Evolutionary conservation across 2,329 filamentous ascomycete genomes (phyloP), one percentile per base, ranked within the genome.

Genomic region (Teratosphaeria viscida): DNA sequence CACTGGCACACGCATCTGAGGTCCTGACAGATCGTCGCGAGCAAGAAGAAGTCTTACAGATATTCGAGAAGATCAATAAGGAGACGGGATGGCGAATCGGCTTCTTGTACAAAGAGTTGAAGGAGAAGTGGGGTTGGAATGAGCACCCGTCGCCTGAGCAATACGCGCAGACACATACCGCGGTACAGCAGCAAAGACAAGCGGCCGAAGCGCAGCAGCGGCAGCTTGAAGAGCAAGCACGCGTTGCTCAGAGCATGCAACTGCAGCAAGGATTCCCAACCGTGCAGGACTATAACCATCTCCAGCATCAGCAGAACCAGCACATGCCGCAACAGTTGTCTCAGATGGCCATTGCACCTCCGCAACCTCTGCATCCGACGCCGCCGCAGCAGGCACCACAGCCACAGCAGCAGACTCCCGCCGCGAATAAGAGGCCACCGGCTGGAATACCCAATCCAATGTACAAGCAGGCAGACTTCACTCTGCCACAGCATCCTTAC

Each of bases 31-130:
- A 85, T 57, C 79, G 81, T 3, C 77, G 81, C 32, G 88, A 96
- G 65, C 91, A 95, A 74, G 84, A 88, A 68, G 91, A 96, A 73
- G 88, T 91, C 0, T 77, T 95, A 7, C 73, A 81, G 3, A 90
- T 95, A 29, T 82, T 97, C 49, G 84, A 87, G 54, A 84, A 83
- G 65, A 90, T 95, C 64, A 82, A 85, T 57, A 82, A 82, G 60
- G 85, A 90, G 65, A 91, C 88, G 0, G 89, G 90, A 14, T 95
- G 90, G 89, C 82, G 84, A 43, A 82, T 92, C 5, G 84, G 81
- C 2, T 85, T 85, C 60, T 78, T 94, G n/a, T 82, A 87, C 67
- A 79, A 81, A 49, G 86, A 90, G 60, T 80, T 96, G 39, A 88
- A 85, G 70, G 81, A 82, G 63, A 83, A 82, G 61, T 96, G 92